Evolutionary conservation across 2,329 filamentous ascomycete genomes (phyloP).

Genomic region (Dothideomycetes sp.): DNA sequence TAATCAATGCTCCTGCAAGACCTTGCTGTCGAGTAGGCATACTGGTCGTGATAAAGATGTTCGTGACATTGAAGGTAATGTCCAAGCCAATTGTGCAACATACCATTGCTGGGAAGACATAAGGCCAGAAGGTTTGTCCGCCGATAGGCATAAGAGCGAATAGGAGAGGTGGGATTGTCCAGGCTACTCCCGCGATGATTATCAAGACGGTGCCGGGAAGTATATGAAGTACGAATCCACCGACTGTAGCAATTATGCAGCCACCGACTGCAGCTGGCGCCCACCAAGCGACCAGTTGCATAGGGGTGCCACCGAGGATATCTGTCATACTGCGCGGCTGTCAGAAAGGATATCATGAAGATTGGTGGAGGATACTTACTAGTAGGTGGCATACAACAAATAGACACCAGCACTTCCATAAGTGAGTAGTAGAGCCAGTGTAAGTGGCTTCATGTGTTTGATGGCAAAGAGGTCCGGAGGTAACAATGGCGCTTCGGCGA

Average conservation of each 20-base stretch:
- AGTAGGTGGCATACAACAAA: constrained; percentile 60
- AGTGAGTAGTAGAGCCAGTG: constrained; percentile 52
- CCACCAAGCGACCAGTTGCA: constrained; percentile 61
- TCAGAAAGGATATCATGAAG: not conserved
- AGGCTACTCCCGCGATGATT: constrained; percentile 52
- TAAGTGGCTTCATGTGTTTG: constrained; percentile 58
- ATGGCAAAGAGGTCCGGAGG: constrained; percentile 61
- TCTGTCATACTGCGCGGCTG: constrained; percentile 43
- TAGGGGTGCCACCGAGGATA: constrained; percentile 49
- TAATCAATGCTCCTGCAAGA: constrained; percentile 62
- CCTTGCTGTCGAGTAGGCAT: constrained; percentile 60
- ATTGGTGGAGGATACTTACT: constrained; percentile 38
- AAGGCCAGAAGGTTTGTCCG: constrained; percentile 59
- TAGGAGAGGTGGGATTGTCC: constrained; percentile 49
- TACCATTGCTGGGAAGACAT: constrained; percentile 62
- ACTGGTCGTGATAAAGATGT: constrained; percentile 64
- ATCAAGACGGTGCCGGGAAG: constrained; percentile 56
- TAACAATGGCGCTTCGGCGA: constrained; percentile 58
- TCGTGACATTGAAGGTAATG: constrained; percentile 65
- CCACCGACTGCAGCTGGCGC: constrained; percentile 60
- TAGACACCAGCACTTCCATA: constrained; percentile 63
- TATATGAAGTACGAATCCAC: constrained; percentile 59
- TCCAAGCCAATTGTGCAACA: constrained; percentile 65
- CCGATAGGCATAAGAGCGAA: constrained; percentile 53
- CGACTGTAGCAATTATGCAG: constrained; percentile 52